Base-by-base conservation (phyloP, 2,329 filamentous ascomycete genomes). In the Blastomyces percursus region DNA sequence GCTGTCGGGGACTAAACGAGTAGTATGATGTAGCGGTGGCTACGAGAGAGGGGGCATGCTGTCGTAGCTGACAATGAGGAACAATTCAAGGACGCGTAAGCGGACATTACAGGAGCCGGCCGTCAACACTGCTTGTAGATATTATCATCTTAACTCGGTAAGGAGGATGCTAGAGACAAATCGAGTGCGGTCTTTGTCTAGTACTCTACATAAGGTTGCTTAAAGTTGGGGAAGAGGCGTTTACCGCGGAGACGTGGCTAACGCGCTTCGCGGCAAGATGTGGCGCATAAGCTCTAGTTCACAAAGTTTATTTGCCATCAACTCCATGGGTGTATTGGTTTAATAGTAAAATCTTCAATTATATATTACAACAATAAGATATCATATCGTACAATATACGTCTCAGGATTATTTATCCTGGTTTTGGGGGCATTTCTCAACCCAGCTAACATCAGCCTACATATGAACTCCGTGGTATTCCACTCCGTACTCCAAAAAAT, bases 21-120 rank as follows among this genome's bases (percentile, higher is more conserved):
- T 59, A 59, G 61, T 63, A 62, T 57, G 63, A 59, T 61, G 46
- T 61, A 60, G 59, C 64, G 42, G 48, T 16, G 40, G 56, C 55
- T 61, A 61, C 65, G 67, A 64, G 59, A 64, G 59, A 66, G 67
- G 68, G 61, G 66, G 66, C 70, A 73, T 73, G 61, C 66, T 70
- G 64, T 71, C 70, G 70, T 62, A 66, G 62, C n/a, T 60, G 46
- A 58, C 40, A 51, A 61, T 57, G 19, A 50, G 21, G 14, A 50
- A 57, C 21, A 60, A 63, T 46, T 66, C 57, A 48, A 30, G 44
- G 44, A 57, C 46, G 61, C 56, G n/a, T 60, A 62, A 62, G 42
- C 54, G 61, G 64, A 61, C 54, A 64, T 62, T 55, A 57, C 58
- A 59, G 21, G 16, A 61, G 9, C 40, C 11, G n/a, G 14, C 21